phyloP scores from a whole-genome alignment of 225 moss, liverwort and hornwort species.

The Polytrichum formosum region DNA sequence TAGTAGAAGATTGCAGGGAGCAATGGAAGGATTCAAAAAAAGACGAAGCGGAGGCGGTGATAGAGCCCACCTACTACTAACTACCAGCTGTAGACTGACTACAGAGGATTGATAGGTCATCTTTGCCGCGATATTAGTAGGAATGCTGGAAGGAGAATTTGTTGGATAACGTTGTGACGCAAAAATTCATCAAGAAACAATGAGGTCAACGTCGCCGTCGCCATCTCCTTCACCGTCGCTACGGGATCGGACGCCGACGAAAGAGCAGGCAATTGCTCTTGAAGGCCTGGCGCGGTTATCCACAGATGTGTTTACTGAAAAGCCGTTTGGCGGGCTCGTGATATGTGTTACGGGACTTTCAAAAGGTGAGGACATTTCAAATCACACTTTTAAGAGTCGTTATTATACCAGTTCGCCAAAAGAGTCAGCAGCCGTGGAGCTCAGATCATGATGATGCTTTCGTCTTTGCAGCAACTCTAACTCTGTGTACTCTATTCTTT shows the following conservation, averaged over 20 bases:
- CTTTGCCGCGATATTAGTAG: neutral
- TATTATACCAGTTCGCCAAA: too few species aligned
- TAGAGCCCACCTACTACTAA: constrained; percentile 13
- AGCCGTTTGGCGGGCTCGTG: constrained; percentile 47
- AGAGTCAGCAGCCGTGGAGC: too few species aligned
- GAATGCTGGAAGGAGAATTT: constrained; percentile 12
- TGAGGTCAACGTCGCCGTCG: constrained; percentile 52
- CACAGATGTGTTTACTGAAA: constrained; percentile 36
- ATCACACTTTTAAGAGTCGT: too few species aligned
- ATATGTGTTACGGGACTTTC: constrained; percentile 65
- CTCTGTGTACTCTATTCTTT: too few species aligned
- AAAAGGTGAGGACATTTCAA: constrained; percentile 36
- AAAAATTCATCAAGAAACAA: constrained; percentile 11
- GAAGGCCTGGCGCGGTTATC: constrained; percentile 51
- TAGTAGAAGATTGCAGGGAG: too few species aligned
- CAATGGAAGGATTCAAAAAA: constrained; percentile 26
- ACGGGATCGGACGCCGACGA: constrained; percentile 29
- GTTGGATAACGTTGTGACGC: constrained; percentile 3
- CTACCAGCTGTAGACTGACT: too few species aligned
- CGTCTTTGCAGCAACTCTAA: too few species aligned
- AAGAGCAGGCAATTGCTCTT: constrained; percentile 34
- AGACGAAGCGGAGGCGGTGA: constrained; percentile 33
- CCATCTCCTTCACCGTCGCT: constrained; percentile 51
- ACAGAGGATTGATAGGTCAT: too few species aligned
- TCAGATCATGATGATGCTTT: too few species aligned